Base-by-base conservation (phyloP, 176 grass and related monocot species). In the Rhynchospora pubera region DNA sequence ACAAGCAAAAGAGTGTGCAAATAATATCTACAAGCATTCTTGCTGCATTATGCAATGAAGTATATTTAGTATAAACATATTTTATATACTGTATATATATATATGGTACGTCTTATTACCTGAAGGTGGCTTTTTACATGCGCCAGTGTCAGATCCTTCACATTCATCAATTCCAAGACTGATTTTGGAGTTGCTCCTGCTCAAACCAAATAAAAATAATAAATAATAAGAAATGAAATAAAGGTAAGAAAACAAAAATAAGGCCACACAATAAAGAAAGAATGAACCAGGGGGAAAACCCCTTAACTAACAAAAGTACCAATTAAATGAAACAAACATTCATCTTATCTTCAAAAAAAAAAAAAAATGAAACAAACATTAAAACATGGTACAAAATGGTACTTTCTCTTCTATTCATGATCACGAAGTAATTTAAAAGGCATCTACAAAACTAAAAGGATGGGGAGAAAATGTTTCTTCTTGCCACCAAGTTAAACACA, bases 61-160 rank as follows among this genome's bases (percentile, higher is more conserved):
- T 10, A 81, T 23, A 66, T 18, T 56, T 73, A 68, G 6, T 56
- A 55, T 13, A 79, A 73, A 59, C 0, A 53, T 82, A 50, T 72
- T 62, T 21, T 85, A 84, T 53, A 77, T 68, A 21, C 18, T 10
- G 79, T 18, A 77, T 10, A 24, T 71, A n/a, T n/a, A n/a, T n/a
- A 2, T 79, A 13, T 44, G 2, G 43, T 22, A 34, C 16, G 39
- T 81, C 79, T 86, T 76, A 19, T 64, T 92, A 91, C 95, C 92
- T 98, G 95, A 58, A 98, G 87, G 77, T 98, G 95, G 82, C 95
- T 98, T 88, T 98, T 98, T 26, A 98, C 95, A 91, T 98, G 95
- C 86, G 95, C 92, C 57, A 98, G 80, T 48, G 95, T 97, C 65
- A 97, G 92, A 94, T 97, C 95, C 83, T 97, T 97, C 61, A 97